phyloP scores from a whole-genome alignment of 2,329 filamentous ascomycete genomes.

The Pseudocercospora crystallina region DNA sequence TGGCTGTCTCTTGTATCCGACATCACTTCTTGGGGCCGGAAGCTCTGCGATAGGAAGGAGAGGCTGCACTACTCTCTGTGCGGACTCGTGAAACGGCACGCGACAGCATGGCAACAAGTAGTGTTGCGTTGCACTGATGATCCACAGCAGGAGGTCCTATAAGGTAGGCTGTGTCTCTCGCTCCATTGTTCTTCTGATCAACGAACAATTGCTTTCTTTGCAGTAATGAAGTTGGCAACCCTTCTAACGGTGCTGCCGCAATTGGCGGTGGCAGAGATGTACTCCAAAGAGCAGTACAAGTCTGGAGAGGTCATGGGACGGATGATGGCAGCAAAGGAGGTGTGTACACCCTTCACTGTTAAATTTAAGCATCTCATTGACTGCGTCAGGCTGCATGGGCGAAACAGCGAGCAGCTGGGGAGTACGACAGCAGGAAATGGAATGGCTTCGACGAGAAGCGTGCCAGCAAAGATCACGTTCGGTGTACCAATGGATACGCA shows the following conservation, averaged over 20 bases:
- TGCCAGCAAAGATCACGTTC: constrained; percentile 11
- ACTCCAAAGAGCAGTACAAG: constrained; percentile 20
- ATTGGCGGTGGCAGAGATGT: constrained; percentile 18
- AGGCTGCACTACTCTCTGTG: no score
- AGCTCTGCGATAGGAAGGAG: no score
- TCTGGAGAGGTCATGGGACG: constrained; percentile 21
- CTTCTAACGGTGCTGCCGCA: constrained; percentile 19
- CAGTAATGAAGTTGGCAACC: constrained; percentile 22
- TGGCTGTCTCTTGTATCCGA: no score
- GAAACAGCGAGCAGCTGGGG: constrained; percentile 21
- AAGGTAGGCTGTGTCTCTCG: no score
- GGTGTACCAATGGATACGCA: constrained; percentile 46
- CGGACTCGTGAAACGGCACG: no score
- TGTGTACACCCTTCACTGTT: not conserved
- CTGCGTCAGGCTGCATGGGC: constrained; percentile 22
- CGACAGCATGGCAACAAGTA: no score
- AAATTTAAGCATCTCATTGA: constrained; percentile 3
- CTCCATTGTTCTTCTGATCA: no score
- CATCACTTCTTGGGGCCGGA: no score
- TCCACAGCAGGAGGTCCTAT: no score
- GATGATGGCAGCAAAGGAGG: constrained; percentile 26
- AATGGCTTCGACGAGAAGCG: constrained; percentile 17
- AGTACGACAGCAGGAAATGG: constrained; percentile 25
- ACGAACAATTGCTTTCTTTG: no score
- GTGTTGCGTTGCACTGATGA: no score